Evolutionary conservation across 345 rosid genomes (phyloP), one percentile per base, ranked within the genome.

Genomic region (Triadica sebifera): DNA sequence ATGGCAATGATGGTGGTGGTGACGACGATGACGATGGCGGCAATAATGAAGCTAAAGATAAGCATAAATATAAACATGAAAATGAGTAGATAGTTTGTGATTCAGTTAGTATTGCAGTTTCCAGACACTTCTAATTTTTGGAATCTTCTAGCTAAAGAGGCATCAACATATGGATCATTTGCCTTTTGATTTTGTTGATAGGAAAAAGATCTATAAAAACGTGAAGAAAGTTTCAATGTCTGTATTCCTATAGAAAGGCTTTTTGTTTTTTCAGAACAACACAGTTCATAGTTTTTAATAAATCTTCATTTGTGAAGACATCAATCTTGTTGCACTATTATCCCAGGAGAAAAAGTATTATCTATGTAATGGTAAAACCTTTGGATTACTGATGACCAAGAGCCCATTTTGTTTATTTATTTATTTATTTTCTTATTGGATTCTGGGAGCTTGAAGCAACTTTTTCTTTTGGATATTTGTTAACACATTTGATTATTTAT

Each of bases 31-130:
- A 49, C 9, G 39, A 69, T 0, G n/a, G 9, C 17, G 63, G 25
- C 19, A 51, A 66, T 24, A 37, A 58, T 29, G 63, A 59, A 22
- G 24, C 20, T 56, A 55, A 66, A 13, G 81, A 75, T n/a, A 81
- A 76, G 38, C 78, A 79, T 71, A 41, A 79, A 59, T 70, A 45
- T 46, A 77, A 81, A 45, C 75, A 66, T 11, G 79, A 76, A 74
- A 76, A 56, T 22, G 62, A 68, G 25, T 13, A 11, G 4, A 25
- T 24, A 77, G 34, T 55, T 55, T 13, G 63, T 56, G 47, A 56
- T 69, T 74, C n/a, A 63, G 8, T 15, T 25, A 16, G 50, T 6
- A 13, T 24, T 0, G 0, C 7, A n/a, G 0, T 75, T 69, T 34
- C 15, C 38, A 12, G 12, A 16, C 24, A 58, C 19, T 34, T 58